Evolutionary conservation across 1,284 basidiomycete genomes (phyloP), one percentile per base, ranked within the genome.

Genomic region (Apiotrichum gracile): DNA sequence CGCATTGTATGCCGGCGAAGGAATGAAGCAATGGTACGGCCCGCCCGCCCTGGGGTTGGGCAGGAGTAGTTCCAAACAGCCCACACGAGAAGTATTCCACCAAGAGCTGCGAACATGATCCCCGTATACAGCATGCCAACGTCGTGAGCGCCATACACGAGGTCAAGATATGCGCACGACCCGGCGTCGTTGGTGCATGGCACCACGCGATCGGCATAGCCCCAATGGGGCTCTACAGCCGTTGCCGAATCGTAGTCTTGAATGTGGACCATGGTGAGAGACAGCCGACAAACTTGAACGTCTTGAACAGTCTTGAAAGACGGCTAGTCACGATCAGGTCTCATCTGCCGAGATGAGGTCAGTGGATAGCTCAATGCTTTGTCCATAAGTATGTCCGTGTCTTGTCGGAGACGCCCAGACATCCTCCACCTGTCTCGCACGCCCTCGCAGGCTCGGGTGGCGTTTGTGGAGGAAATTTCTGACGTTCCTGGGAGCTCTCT

Each of bases 111-210:
- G 60, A 62, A 68, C 47, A 66, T 50, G 39, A 62, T 61, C 10
- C 65, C 66, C 2, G 51, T 24, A 50, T 68, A 68, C 26, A 63
- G 25, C 63, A 68, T 68, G 14, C 63, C 62, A 4, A 57, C 35
- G 46, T 68, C 66, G 44, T 68, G 66, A 3, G 61, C 52, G 45
- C 53, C 35, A 49, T 68, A 68, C 19, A 66, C 66, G n/a, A 57
- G 49, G 50, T 66, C 65, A 33, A 68, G 63, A 52, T 68, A 68
- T 7, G 49, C 66, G 55, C 66, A 68, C 14, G 62, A 64, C 5
- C 65, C 66, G 5, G 61, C 50, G 50, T 66, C 66, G 46, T 61
- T 65, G 13, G 61, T 64, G 48, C 66, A 68, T n/a, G 66, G 66
- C 41, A 65, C 47, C 0, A 58, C 60, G 25, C 66, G 58, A 37